These are phyloP conservation scores for Zanthoxylum bungeanum DNA, from an alignment of 345 rosid species.

Conservation along the genomic window DNA sequence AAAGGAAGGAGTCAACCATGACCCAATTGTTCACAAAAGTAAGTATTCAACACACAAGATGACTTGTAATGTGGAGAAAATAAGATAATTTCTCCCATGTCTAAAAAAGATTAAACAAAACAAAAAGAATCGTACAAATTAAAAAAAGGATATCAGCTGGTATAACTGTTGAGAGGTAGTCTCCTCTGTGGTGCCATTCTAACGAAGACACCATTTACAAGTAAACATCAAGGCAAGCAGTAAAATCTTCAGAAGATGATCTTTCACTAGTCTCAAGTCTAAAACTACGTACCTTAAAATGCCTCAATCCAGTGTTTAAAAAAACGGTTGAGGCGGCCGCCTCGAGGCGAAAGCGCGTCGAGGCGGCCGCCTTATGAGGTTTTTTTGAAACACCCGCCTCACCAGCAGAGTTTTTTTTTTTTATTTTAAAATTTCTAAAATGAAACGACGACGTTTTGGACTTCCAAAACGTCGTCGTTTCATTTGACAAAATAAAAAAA, in stretches of 20 bases:
- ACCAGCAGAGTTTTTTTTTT: no score
- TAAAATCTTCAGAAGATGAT: neutral
- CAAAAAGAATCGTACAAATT: neutral
- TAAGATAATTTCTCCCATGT: neutral
- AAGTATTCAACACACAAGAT: neutral
- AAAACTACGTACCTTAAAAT: slow-evolving; percentile 62
- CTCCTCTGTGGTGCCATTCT: slow-evolving; percentile 96
- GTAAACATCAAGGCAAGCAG: slow-evolving; percentile 12
- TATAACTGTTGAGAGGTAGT: slow-evolving; percentile 79
- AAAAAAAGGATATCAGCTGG: slow-evolving; percentile 82
- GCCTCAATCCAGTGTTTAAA: no score
- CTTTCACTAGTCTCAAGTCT: neutral
- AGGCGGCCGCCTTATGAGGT: no score
- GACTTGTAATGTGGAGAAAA: neutral
- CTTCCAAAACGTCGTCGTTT: no score
- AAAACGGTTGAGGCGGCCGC: no score
- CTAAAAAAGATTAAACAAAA: slow-evolving; percentile 5
- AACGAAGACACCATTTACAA: slow-evolving; percentile 65
- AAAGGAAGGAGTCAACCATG: neutral
- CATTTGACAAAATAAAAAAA: no score
- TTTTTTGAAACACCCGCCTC: no score
- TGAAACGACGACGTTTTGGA: no score
- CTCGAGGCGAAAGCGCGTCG: no score
- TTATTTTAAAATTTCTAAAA: no score
- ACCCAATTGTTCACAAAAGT: neutral